These are phyloP conservation scores for Centaurea solstitialis DNA, from an alignment of 129 eudicot species.

Conservation along the genomic window DNA sequence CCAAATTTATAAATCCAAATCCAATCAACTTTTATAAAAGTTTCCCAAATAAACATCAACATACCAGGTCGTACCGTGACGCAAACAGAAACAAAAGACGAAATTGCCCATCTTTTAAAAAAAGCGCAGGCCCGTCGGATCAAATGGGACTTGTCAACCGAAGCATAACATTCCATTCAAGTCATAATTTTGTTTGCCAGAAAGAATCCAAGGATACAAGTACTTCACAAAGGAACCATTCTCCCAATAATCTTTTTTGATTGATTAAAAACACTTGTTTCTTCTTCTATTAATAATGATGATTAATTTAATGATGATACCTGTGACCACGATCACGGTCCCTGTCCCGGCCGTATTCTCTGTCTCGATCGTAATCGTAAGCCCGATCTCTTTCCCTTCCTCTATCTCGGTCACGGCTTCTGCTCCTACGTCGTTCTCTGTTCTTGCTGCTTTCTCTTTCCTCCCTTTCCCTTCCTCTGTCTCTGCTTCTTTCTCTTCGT, in stretches of 20 bases:
- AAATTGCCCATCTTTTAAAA: background rate
- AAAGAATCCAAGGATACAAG: conserved; percentile 13
- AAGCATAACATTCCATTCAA: background rate
- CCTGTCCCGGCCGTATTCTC: conserved; percentile 65
- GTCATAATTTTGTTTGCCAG: conserved; percentile 4
- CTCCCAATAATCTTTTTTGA: conserved; percentile 8
- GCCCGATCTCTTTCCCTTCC: conserved; percentile 55
- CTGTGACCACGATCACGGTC: conserved; percentile 50
- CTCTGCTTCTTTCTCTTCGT: conserved; percentile 69
- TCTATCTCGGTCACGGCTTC: conserved; percentile 74
- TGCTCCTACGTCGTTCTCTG: conserved; percentile 58
- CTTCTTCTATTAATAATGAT: background rate
- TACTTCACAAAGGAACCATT: conserved; percentile 22
- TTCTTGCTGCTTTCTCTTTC: conserved; percentile 44
- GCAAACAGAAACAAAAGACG: background rate
- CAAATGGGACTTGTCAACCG: background rate
- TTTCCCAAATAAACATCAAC: background rate
- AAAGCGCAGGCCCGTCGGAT: background rate
- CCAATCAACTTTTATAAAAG: background rate
- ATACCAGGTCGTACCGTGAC: background rate
- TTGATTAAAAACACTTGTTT: background rate
- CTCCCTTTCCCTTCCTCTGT: conserved; percentile 58
- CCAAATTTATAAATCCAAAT: background rate
- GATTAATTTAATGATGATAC: conserved; percentile 46
- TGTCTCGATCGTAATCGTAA: conserved; percentile 52